phyloP scores from a whole-genome alignment of 306 rosid species.

The Fagus crenata region DNA sequence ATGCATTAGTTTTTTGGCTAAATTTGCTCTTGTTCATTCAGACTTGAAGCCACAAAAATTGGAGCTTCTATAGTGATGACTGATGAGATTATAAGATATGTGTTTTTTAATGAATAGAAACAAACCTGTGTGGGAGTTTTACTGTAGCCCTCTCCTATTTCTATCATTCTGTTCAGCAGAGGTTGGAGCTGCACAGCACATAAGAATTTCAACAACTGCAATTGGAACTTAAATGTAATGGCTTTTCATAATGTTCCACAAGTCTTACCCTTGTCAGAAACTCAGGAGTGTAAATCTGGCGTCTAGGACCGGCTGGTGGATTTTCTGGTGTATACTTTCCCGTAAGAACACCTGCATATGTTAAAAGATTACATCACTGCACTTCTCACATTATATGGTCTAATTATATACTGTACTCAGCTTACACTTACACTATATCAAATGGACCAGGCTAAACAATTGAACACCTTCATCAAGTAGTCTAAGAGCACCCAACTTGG shows the following conservation, averaged over 20 bases:
- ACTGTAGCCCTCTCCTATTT: conserved; percentile 61
- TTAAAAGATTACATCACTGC: conserved; percentile 4
- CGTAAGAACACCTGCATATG: conserved; percentile 65
- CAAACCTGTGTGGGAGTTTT: conserved; percentile 74
- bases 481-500: neutral
- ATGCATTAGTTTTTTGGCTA: neutral
- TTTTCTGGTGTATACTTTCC: conserved; percentile 83
- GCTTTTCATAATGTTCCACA: conserved; percentile 7
- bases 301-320: conserved; percentile 82
- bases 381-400: neutral
- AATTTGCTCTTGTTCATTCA: neutral
- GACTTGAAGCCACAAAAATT: neutral
- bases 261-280: conserved; percentile 56
- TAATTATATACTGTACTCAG: neutral
- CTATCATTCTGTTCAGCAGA: conserved; percentile 58
- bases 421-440: neutral
- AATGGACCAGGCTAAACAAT: neutral
- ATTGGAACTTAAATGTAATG: conserved; percentile 15
- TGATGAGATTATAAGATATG: conserved; percentile 7
- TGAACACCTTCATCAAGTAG: neutral
- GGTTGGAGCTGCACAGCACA: conserved; percentile 77
- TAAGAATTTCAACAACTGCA: conserved; percentile 25
- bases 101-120: conserved; percentile 18
- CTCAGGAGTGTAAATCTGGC: conserved; percentile 73
- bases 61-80: neutral